phyloP scores from a whole-genome alignment of 2,329 filamentous ascomycete genomes.

The Pseudovirgaria hyperparasitica region DNA sequence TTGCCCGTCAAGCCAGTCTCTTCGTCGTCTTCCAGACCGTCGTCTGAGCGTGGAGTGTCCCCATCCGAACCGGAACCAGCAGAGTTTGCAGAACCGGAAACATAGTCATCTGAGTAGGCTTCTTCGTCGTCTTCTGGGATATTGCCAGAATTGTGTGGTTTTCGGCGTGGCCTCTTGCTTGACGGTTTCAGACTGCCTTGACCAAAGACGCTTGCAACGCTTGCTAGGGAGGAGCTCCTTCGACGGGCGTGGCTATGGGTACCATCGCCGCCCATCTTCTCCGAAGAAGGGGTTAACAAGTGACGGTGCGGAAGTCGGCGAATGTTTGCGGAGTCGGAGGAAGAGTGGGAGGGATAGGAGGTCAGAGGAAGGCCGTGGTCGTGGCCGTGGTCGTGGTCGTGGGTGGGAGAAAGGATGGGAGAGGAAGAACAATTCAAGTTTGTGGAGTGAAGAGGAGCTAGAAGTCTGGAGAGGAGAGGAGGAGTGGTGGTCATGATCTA shows the following conservation, averaged over 20 bases:
- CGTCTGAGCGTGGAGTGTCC: constrained; percentile 50
- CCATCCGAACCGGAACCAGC: constrained; percentile 42
- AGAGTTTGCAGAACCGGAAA: constrained; percentile 19
- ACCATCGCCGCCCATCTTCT: not conserved
- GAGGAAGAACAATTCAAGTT: too few species aligned
- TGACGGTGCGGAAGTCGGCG: too few species aligned
- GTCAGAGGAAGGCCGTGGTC: too few species aligned
- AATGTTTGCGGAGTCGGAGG: too few species aligned
- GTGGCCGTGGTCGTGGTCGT: too few species aligned
- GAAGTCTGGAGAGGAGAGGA: too few species aligned
- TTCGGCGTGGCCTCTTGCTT: constrained; percentile 19
- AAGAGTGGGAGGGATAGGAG: too few species aligned
- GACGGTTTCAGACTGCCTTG: constrained; percentile 6
- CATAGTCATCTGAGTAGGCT: constrained; percentile 13
- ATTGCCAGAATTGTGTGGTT: constrained; percentile 16
- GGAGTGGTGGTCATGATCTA: too few species aligned
- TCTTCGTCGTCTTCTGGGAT: constrained; percentile 23
- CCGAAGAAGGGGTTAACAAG: too few species aligned
- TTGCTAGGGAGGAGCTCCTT: constrained; percentile 22
- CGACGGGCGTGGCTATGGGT: constrained; percentile 13
- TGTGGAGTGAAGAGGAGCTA: too few species aligned
- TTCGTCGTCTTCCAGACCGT: constrained; percentile 69
- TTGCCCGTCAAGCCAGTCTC: constrained; percentile 72
- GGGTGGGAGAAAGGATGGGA: too few species aligned
- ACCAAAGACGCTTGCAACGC: constrained; percentile 9